phyloP scores from a whole-genome alignment of 2,329 filamentous ascomycete genomes.

The Lomentospora prolificans region DNA sequence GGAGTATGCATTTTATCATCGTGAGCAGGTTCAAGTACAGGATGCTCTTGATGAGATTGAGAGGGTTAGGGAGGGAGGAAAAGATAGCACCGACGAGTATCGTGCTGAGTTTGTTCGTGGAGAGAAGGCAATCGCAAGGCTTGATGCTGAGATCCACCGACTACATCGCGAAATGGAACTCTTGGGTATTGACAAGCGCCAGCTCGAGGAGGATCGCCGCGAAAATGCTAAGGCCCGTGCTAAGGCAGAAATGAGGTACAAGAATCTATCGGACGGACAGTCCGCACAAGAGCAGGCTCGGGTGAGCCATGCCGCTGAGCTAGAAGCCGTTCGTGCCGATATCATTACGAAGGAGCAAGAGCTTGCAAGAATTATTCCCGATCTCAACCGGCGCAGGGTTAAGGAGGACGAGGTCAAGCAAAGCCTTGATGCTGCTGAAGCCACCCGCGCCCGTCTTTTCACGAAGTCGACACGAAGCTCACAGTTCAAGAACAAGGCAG shows the following conservation, averaged over 20 bases:
- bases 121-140: slow-evolving; percentile 66
- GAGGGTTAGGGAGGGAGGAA: slow-evolving; percentile 66
- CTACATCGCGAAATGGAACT: slow-evolving; percentile 77
- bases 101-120: slow-evolving; percentile 66
- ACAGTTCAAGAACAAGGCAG: slow-evolving; percentile 77
- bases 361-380: slow-evolving; percentile 63
- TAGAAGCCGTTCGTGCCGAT: slow-evolving; percentile 61
- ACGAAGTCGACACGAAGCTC: slow-evolving; percentile 86
- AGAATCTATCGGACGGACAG: slow-evolving; percentile 74
- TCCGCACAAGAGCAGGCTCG: slow-evolving; percentile 66
- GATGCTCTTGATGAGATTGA: slow-evolving; percentile 75
- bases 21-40: slow-evolving; percentile 73
- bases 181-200: slow-evolving; percentile 71
- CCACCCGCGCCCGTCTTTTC: slow-evolving; percentile 67
- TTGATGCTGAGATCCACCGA: slow-evolving; percentile 71
- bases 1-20: slow-evolving; percentile 88
- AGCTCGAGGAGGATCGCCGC: slow-evolving; percentile 82
- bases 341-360: slow-evolving; percentile 71
- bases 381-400: slow-evolving; percentile 62
- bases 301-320: slow-evolving; percentile 58
- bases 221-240: slow-evolving; percentile 72
- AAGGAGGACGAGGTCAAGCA: slow-evolving; percentile 63
- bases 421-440: slow-evolving; percentile 67
- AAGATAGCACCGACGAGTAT: slow-evolving; percentile 76
- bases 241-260: slow-evolving; percentile 77